A percentile compares a stretch with the other conserved stretches of the same genome.
phyloP scores from a whole-genome alignment of 129 eudicot species.

The carrot (Daucus carota) region DH1_v3.0 NC_030386.2:29519001-29519500 shows the following conservation, averaged over 20 bases:
- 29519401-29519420: too few species aligned
- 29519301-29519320: neutral
- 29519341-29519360: too few species aligned
- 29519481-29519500: too few species aligned
- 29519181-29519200: slow-evolving; percentile 41
- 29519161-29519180: slow-evolving; percentile 47
- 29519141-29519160: slow-evolving; percentile 62
- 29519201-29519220: slow-evolving; percentile 22
- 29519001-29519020: slow-evolving; percentile 16
- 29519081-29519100: slow-evolving; percentile 29
- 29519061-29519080: slow-evolving; percentile 1
- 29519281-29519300: neutral
- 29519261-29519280: neutral
- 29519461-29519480: too few species aligned
- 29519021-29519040: slow-evolving; percentile 13
- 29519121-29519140: slow-evolving; percentile 61
- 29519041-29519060: slow-evolving; percentile 11
- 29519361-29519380: too few species aligned
- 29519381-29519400: too few species aligned
- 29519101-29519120: slow-evolving; percentile 69
- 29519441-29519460: too few species aligned
- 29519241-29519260: slow-evolving; percentile 24
- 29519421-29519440: too few species aligned
- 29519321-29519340: too few species aligned
- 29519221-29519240: slow-evolving; percentile 20